Percentiles rank a stretch among this genome's conserved stretches.
Evolutionary conservation across 257 asterid species (phyloP).

Genomic region (Plantago major): DNA sequence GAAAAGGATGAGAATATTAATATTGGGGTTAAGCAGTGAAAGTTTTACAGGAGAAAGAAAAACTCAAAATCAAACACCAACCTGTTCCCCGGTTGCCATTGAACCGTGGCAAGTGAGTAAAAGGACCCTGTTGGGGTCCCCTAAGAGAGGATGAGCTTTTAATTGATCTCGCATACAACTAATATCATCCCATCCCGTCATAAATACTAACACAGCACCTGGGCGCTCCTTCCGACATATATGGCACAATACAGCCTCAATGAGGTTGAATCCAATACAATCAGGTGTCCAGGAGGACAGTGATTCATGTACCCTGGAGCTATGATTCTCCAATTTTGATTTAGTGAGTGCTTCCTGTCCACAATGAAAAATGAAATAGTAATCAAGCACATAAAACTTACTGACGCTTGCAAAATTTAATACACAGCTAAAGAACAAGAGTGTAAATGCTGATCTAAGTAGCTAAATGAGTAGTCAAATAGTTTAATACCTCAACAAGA

Average conservation of each 20-base stretch:
- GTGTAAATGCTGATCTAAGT: neutral
- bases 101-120: conserved; percentile 94
- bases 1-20: conserved; percentile 8
- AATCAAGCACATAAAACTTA: conserved; percentile 16
- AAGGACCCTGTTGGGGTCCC: conserved; percentile 95
- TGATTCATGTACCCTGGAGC: conserved; percentile 84
- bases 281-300: conserved; percentile 89
- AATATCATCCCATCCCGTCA: conserved; percentile 99
- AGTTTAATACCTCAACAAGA: conserved; percentile 76
- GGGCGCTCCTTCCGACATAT: conserved; percentile 95
- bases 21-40: conserved; percentile 1
- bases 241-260: conserved; percentile 91
- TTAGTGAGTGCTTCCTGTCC: conserved; percentile 78
- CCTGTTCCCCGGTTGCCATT: conserved; percentile 98
- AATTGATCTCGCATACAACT: conserved; percentile 92
- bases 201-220: conserved; percentile 88
- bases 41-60: neutral
- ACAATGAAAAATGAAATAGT: conserved; percentile 15
- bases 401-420: neutral
- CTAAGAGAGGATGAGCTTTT: conserved; percentile 96
- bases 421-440: neutral
- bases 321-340: conserved; percentile 77
- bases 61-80: neutral
- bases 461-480: neutral
- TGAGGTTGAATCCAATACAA: conserved; percentile 86